These are phyloP conservation scores for Dactylellina parvicollis DNA, from an alignment of 2,329 filamentous ascomycete species.

Conservation along the genomic window DNA sequence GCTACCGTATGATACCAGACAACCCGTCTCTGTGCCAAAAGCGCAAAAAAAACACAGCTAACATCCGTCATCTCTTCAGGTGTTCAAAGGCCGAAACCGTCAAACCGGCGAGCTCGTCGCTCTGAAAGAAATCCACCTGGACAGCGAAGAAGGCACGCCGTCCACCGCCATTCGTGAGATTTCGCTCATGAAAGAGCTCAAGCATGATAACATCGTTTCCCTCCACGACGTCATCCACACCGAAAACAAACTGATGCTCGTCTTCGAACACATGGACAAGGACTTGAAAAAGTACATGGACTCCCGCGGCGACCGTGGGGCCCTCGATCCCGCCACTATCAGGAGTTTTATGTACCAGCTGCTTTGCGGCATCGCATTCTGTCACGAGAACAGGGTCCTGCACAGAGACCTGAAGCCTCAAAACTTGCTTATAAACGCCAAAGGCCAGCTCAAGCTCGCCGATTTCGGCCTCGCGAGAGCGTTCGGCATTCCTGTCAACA, in stretches of 20 bases:
- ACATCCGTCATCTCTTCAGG: conserved; percentile 66
- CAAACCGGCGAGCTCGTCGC: conserved; percentile 97
- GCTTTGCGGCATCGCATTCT: conserved; percentile 94
- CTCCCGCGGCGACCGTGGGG: conserved; percentile 84
- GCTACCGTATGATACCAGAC: conserved; percentile 79
- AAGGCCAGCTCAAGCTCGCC: conserved; percentile 88
- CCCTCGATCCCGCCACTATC: conserved; percentile 87
- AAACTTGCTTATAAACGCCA: conserved; percentile 92
- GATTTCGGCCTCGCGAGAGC: conserved; percentile 94
- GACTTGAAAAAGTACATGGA: conserved; percentile 99
- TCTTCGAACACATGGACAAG: conserved; percentile 99
- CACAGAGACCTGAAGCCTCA: conserved; percentile 96
- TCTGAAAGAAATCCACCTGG: conserved; percentile 97
- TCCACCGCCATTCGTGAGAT: conserved; percentile 98
- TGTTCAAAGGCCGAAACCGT: conserved; percentile 97
- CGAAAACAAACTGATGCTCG: conserved; percentile 99
- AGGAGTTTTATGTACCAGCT: conserved; percentile 99
- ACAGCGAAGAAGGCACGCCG: conserved; percentile 96
- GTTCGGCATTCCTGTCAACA: conserved; percentile 97
- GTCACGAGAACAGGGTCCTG: conserved; percentile 94
- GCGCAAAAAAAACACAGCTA: conserved; percentile 7
- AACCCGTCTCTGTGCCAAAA: not conserved
- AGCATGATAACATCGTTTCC: conserved; percentile 97
- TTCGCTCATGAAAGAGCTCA: conserved; percentile 98
- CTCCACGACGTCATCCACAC: conserved; percentile 99